These are phyloP conservation scores for Aspergillus egyptiacus DNA, from an alignment of 495 filamentous ascomycete species.

Conservation along the genomic window DNA sequence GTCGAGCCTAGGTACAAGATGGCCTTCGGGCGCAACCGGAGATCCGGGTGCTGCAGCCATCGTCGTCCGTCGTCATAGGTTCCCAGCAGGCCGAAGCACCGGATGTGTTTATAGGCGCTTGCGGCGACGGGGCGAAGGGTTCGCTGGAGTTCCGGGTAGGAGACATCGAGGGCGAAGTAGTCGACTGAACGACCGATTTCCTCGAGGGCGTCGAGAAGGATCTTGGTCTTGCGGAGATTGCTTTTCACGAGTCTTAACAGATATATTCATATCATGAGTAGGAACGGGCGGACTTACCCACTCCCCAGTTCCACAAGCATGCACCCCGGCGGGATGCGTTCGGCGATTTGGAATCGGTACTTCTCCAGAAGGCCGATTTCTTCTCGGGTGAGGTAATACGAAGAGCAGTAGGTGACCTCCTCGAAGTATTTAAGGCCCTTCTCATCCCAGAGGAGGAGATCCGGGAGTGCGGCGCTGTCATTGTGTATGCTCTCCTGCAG, in stretches of 20 bases:
- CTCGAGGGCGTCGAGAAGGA: slow-evolving; percentile 66
- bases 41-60: slow-evolving; percentile 59
- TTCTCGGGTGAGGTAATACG: slow-evolving; percentile 75
- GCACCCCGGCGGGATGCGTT: slow-evolving; percentile 55
- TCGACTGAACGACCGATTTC: slow-evolving; percentile 54
- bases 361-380: slow-evolving; percentile 64
- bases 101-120: slow-evolving; percentile 53
- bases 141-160: slow-evolving; percentile 57
- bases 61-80: slow-evolving; percentile 73
- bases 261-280: neutral
- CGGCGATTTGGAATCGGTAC: slow-evolving; percentile 55
- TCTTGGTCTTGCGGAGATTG: slow-evolving; percentile 69
- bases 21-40: slow-evolving; percentile 17
- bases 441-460: slow-evolving; percentile 52
- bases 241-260: slow-evolving; percentile 34
- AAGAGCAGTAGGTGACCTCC: slow-evolving; percentile 66
- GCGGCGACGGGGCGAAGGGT: slow-evolving; percentile 59
- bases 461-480: slow-evolving; percentile 4
- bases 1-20: slow-evolving; percentile 9
- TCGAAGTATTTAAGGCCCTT: slow-evolving; percentile 71
- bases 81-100: slow-evolving; percentile 63
- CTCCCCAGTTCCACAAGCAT: slow-evolving; percentile 73
- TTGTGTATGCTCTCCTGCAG: slow-evolving; percentile 5
- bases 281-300: slow-evolving; percentile 51
- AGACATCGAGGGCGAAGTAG: slow-evolving; percentile 77